phyloP scores from a whole-genome alignment of 441 rosid species.

The Populus hybrid region DNA sequence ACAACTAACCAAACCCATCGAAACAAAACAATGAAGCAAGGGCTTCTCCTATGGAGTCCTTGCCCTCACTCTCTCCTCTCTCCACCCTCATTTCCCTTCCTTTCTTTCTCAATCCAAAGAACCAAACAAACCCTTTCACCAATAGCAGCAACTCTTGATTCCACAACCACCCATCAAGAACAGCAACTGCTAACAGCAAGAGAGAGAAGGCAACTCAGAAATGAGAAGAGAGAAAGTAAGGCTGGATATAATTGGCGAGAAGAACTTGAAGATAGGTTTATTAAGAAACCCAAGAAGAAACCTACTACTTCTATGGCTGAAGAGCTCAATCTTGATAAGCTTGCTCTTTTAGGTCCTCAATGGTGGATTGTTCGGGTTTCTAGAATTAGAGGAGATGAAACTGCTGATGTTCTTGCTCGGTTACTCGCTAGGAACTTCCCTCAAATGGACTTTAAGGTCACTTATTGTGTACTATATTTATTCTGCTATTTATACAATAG shows the following conservation, averaged over 20 bases:
- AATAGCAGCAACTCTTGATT: conserved; percentile 43
- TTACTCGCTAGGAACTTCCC: conserved; percentile 51
- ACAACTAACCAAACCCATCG: neutral
- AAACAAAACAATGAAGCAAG: conserved; percentile 40
- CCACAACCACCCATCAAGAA: conserved; percentile 24
- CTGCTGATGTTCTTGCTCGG: conserved; percentile 58
- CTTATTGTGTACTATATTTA: neutral
- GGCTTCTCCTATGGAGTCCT: conserved; percentile 64
- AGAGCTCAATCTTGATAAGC: conserved; percentile 64
- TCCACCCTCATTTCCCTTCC: conserved; percentile 5
- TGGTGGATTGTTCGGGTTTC: conserved; percentile 76
- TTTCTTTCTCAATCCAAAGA: conserved; percentile 19
- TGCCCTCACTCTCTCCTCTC: conserved; percentile 23
- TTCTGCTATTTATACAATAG: neutral
- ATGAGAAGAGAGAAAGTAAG: conserved; percentile 63
- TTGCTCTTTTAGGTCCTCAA: conserved; percentile 63
- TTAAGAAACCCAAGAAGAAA: conserved; percentile 67
- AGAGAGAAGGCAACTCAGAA: conserved; percentile 78
- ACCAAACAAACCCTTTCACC: conserved; percentile 17
- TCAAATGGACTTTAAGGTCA: conserved; percentile 59
- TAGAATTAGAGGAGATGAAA: conserved; percentile 52
- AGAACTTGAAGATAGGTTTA: conserved; percentile 69
- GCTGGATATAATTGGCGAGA: conserved; percentile 69
- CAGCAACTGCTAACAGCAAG: conserved; percentile 47
- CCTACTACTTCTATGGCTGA: conserved; percentile 43